Evolutionary conservation across 1,284 basidiomycete genomes (phyloP), one percentile per base, ranked within the genome.

Genomic region (Bondarzewia mesenterica): DNA sequence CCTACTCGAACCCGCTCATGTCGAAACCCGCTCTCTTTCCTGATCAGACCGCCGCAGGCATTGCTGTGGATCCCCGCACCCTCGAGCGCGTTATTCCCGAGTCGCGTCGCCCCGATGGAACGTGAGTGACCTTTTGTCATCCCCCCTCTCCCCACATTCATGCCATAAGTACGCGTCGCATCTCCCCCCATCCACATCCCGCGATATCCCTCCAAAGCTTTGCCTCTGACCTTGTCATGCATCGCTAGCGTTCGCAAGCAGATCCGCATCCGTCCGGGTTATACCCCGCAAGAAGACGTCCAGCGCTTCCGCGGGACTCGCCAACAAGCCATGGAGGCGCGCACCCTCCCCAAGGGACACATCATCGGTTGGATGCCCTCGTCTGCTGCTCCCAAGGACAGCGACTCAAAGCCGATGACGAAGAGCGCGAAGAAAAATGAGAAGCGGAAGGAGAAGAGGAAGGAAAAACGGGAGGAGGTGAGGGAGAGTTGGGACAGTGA

Each of bases 231-330:
- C 38, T n/a, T 18, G 21, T 18, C 12, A 18, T 18, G 18, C 43
- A 18, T 36, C 14, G 36, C 15, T 63, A 96, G 93, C 42, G 66
- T 91, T 20, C 85, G 94, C 50, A 96, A 94, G 66, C 81, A 96
- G 64, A 72, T 89, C 53, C 94, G 87, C 70, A 85, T 98, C 55
- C 78, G 93, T 27, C 93, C 93, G 0, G 94, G 94, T 1, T 98
- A 85, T 67, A 95, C 92, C 1, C 94, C 94, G 0, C 89, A 92
- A 63, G 94, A 98, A 65, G 94, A 98, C 68, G 78, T 96, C 12
- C 74, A 77, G 27, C 81, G 83, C 36, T 98, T 94, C 66, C 79
- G 91, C 42, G 80, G 87, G 20, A 75, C 81, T 41, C 79, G 82
- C 32, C 87, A 91, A 63, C 69, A 76, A 42, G 80, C 85, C 58